These are phyloP conservation scores for Marvania coccoides DNA, from an alignment of 139 green algal species.

Conservation along the genomic window DNA sequence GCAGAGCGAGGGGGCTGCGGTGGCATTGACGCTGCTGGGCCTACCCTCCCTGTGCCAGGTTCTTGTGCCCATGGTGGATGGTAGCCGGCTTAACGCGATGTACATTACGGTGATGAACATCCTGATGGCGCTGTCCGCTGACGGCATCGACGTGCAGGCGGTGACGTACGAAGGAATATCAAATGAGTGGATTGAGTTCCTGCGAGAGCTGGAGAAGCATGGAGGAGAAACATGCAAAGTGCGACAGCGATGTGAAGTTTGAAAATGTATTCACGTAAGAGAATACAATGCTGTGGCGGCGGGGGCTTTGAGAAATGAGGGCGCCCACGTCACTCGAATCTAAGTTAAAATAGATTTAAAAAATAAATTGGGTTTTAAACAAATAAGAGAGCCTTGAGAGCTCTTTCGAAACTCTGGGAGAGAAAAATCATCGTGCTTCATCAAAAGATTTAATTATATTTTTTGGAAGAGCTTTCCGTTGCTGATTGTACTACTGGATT, in stretches of 20 bases:
- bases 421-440: no score
- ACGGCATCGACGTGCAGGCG: background rate
- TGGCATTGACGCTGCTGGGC: background rate
- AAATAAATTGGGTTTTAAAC: no score
- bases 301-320: background rate
- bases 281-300: no score
- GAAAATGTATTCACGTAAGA: no score
- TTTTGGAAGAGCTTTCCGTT: no score
- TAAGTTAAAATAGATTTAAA: no score
- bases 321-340: no score
- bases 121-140: background rate
- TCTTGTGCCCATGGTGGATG: background rate
- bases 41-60: background rate
- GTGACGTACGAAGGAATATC: background rate
- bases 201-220: background rate
- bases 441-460: no score
- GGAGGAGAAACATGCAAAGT: background rate
- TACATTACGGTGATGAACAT: background rate
- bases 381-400: no score
- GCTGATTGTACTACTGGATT: no score
- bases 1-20: background rate
- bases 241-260: background rate
- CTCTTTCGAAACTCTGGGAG: no score
- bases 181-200: background rate
- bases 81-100: background rate